Evolutionary conservation across 331 rosid genomes (phyloP), one percentile per base, ranked within the genome.

Genomic region (Malus hybrid): DNA sequence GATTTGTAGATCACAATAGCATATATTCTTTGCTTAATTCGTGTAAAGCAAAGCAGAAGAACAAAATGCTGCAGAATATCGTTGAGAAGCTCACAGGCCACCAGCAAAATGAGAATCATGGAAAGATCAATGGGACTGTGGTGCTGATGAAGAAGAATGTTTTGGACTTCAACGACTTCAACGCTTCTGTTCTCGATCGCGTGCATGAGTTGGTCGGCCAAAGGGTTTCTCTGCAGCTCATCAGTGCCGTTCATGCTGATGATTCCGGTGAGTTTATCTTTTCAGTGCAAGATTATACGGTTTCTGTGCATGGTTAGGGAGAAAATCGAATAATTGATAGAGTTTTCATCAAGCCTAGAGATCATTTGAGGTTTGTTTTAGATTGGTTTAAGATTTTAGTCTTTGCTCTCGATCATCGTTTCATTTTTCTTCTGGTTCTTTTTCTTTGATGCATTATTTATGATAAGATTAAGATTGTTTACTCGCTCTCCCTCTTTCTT

Each of bases 131-230:
- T 70, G 97, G 93, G 14, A 42, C 48, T 42, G 14, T 42, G 1
- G 48, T 42, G 48, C 48, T 42, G 14, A 42, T 42, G 48, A 89
- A 89, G 84, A 91, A 86, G 79, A 89, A 86, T 56, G 91, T 91
- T 53, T 52, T 91, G 79, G 93, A 87, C 39, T 91, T 87, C 73
- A 87, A 89, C 63, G 91, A 91, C 68, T 84, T 86, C 80, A 70
- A 60, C 32, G 89, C 90, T 4, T 81, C 97, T 2, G 13, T 84
- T 18, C 87, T 86, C 6, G 97, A 91, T 80, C 58, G 75, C 19
- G 63, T 84, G 50, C 84, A 79, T 34, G 94, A 91, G 81, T 69
- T 89, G 42, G 0, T 86, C 5, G 97, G 94, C 11, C 46, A 85
- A 68, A 3, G 82, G 56, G 89, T 91, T 77, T 84, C 85, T 66